These are phyloP conservation scores for Graphilbum fragrans DNA, from an alignment of 2,329 filamentous ascomycete species.

Conservation along the genomic window DNA sequence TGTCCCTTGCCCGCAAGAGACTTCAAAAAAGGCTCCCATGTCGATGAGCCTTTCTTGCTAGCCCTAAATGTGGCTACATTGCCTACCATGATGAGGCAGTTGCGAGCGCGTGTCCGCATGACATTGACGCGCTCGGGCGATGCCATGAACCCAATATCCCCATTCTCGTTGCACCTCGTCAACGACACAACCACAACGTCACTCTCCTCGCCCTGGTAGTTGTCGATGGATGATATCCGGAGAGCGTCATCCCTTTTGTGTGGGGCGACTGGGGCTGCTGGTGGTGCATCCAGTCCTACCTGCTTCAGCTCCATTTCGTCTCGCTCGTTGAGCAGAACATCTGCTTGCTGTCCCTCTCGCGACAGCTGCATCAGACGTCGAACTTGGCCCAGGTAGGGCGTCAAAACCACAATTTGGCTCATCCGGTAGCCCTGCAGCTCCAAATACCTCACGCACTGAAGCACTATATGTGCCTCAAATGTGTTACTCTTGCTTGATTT, in stretches of 20 bases:
- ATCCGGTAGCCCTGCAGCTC: constrained; percentile 60
- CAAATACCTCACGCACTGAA: constrained; percentile 54
- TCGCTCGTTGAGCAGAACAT: constrained; percentile 49
- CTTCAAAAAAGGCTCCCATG: constrained; percentile 48
- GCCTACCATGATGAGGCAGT: constrained; percentile 56
- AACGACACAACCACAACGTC: constrained; percentile 59
- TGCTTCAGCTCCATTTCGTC: constrained; percentile 38
- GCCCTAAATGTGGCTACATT: constrained; percentile 48
- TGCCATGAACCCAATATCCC: constrained; percentile 60
- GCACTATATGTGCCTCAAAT: constrained; percentile 54
- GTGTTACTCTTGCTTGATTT: constrained; percentile 47
- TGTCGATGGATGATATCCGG: constrained; percentile 26
- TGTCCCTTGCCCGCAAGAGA: constrained; percentile 36
- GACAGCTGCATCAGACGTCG: constrained; percentile 41
- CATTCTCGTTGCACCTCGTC: constrained; percentile 49
- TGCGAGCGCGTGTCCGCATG: constrained; percentile 52
- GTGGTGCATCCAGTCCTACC: constrained; percentile 26
- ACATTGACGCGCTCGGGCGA: constrained; percentile 59
- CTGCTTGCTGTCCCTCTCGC: constrained; percentile 32
- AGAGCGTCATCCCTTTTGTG: too few species aligned
- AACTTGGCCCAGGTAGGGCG: constrained; percentile 61
- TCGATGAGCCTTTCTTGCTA: constrained; percentile 40
- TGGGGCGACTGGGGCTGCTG: neutral
- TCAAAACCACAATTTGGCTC: constrained; percentile 53
- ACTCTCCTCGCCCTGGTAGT: constrained; percentile 68